Conservation (phyloP, 2,329 filamentous ascomycete species). For the Emmonsia crescens region DNA sequence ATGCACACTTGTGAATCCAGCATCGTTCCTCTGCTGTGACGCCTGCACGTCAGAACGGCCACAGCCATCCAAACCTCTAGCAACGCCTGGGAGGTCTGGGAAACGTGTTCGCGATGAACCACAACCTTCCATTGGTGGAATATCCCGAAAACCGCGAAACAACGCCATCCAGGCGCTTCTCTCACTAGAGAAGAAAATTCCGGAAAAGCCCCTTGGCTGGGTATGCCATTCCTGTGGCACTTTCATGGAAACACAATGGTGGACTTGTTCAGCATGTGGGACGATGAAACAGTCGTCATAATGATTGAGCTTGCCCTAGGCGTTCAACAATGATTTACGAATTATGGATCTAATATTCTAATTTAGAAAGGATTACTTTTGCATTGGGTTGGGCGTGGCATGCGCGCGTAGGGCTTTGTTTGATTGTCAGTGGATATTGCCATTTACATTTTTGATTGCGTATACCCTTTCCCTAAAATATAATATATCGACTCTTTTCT, state of each 20-base stretch:
- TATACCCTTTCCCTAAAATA: background rate
- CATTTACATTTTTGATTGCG: background rate
- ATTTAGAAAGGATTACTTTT: background rate
- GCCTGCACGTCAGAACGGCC: constrained; percentile 49
- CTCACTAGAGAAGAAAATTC: constrained; percentile 31
- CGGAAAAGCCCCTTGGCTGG: constrained; percentile 46
- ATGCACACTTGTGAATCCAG: constrained; percentile 52
- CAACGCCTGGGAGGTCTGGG: background rate
- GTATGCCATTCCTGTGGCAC: constrained; percentile 47
- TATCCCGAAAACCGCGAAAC: constrained; percentile 13
- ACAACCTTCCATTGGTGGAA: background rate
- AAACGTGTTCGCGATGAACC: constrained; percentile 4
- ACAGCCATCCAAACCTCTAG: constrained; percentile 19
- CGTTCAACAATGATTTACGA: background rate
- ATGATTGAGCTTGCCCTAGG: constrained; percentile 5
- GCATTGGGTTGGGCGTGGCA: background rate
- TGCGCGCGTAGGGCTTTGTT: background rate
- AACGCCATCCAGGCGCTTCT: constrained; percentile 30
- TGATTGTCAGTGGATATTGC: background rate
- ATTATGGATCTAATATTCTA: background rate
- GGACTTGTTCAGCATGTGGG: constrained; percentile 52
- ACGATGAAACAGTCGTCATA: constrained; percentile 46
- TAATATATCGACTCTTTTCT: background rate
- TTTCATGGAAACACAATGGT: constrained; percentile 56
- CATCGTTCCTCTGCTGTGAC: constrained; percentile 50